Evolutionary conservation across 1,284 basidiomycete species (phyloP), one percentile per base, ranked within the genome.

Genomic region (Cutaneotrichosporon mucoides): DNA sequence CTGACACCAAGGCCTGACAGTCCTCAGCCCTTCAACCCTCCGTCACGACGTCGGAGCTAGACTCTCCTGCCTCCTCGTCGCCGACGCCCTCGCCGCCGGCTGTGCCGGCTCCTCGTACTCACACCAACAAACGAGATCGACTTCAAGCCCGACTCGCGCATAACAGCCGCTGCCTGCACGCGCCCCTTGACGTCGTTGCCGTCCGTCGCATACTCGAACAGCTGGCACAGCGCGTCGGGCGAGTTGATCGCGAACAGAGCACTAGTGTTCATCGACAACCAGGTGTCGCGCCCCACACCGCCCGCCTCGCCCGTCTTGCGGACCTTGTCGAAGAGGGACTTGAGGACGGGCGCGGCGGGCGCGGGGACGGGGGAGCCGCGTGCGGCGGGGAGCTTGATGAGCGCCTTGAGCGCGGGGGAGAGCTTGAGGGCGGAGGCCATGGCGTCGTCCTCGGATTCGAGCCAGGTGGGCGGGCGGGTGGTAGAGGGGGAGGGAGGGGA

Each of bases 101-200:
- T 24, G 24, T 24, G 24, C 24, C 24, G 24, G 24, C 24, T 24
- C 24, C 24, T 24, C 24, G 24, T 10, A 67, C 69, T 64, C 56
- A 95, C 91, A 44, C 93, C 93, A 64, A 91, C 86, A 76, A 96
- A 93, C 66, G 93, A 90, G 72, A 88, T 87, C 69, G 90, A 93
- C 80, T 99, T 98, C 73, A 99, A 76, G 5, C 92, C 92, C 8
- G 89, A 86, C 81, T 99, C 95, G 54, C 95, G 85, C 85, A 98
- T 93, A 42, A 66, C 71, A 36, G 67, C 67, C 9, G 73, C 74
- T 13, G 59, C 65, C 49, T 60, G 56, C 9, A 63, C 61, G 48
- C 63, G 63, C 36, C 51, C 59, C 55, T 52, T 43, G 16, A 57
- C 59, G 51, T 47, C 55, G 38, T 62, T 44, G 40, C 58, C 61